These are phyloP conservation scores for Tillandsia leiboldiana DNA, from an alignment of 176 grass and related monocot genomes.

Conservation along the genomic window DNA sequence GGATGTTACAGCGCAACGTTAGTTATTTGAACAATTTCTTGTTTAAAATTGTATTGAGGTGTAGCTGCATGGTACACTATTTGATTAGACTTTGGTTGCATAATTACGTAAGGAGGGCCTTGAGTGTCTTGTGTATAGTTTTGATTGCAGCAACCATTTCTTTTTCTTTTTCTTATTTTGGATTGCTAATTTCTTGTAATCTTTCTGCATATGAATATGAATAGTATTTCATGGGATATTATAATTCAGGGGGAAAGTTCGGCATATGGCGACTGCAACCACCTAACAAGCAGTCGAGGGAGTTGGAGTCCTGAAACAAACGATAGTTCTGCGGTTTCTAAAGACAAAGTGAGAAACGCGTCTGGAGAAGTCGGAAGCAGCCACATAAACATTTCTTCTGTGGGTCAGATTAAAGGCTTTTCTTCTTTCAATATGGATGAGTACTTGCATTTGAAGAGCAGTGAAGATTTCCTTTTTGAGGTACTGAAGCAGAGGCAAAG, in stretches of 20 bases:
- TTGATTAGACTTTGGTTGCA: not conserved
- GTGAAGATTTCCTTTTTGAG: conserved; percentile 59
- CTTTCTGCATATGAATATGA: not conserved
- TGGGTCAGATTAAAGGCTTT: conserved; percentile 8
- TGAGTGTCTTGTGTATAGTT: not conserved
- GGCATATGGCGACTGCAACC: conserved; percentile 23
- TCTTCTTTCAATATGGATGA: conserved; percentile 58
- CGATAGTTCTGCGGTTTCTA: conserved; percentile 23
- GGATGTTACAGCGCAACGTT: too few species aligned
- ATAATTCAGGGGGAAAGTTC: conserved; percentile 41
- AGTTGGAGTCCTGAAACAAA: conserved; percentile 63
- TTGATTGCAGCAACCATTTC: not conserved
- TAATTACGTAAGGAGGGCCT: not conserved
- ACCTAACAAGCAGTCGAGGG: conserved; percentile 42
- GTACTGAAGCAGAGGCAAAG: conserved; percentile 44
- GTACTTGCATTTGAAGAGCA: conserved; percentile 42
- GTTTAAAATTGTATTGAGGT: not conserved
- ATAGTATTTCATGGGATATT: conserved; percentile 3
- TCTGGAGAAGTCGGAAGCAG: conserved; percentile 19
- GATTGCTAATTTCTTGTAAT: not conserved
- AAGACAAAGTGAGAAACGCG: conserved; percentile 18
- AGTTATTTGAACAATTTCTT: not conserved
- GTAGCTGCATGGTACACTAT: not conserved
- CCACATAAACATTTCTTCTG: conserved; percentile 15
- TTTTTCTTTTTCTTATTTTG: not conserved